Conservation (phyloP, 768 basidiomycete genomes). For the Suillus luteus region DNA sequence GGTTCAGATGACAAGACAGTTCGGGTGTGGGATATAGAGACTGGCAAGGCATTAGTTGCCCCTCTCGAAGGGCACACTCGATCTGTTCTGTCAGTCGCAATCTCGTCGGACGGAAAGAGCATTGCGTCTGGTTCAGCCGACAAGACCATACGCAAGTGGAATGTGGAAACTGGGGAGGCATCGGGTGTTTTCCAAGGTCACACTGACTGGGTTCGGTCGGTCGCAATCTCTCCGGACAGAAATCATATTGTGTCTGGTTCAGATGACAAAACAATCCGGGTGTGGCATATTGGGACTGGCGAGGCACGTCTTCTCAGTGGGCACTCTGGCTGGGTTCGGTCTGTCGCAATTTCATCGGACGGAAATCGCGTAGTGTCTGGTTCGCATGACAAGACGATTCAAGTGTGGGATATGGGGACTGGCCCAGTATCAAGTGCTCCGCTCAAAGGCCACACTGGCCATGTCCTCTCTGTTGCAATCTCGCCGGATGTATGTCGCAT, state of each 20-base stretch:
- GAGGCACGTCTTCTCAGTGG: neutral
- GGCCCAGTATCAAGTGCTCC: neutral
- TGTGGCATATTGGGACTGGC: neutral
- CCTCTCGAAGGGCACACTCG: neutral
- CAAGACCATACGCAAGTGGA: neutral
- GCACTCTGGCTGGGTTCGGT: neutral
- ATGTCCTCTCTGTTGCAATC: neutral
- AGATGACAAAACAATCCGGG: neutral
- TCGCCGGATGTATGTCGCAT: neutral
- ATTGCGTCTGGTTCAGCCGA: neutral
- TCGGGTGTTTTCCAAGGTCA: neutral
- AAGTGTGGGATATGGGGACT: neutral
- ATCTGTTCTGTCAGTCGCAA: neutral
- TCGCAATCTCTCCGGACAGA: neutral
- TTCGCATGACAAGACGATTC: neutral
- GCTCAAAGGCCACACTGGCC: neutral
- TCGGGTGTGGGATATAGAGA: conserved; percentile 5
- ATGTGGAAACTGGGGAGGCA: neutral
- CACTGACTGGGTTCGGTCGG: neutral
- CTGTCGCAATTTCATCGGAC: neutral
- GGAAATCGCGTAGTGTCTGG: neutral
- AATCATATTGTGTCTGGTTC: neutral
- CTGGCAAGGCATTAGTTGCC: neutral
- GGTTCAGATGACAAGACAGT: conserved; percentile 8
- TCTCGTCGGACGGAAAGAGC: neutral